Base-by-base conservation (phyloP, 1,284 basidiomycete genomes). In the Cryptococcus sp. region DNA sequence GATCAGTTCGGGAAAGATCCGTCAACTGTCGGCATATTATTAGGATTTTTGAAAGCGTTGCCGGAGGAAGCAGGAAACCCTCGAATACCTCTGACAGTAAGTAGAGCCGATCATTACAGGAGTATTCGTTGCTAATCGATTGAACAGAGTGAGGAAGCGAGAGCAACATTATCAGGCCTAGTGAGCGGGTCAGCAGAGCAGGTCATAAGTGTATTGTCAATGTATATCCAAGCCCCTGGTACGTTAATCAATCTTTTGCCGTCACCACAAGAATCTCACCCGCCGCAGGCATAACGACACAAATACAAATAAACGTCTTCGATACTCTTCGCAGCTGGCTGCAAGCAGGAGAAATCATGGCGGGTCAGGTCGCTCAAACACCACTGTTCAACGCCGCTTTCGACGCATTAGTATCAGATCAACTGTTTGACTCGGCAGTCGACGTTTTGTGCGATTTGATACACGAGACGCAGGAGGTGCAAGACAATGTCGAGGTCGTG, bases 391-490 rank as follows among this genome's bases (percentile, higher is more conserved):
- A 82, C 11, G 88, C 87, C 68, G 84, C 88, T 16, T 96, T 97
- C 73, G 86, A 90, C 59, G 89, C 93, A 3, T 83, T 99, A 20
- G 83, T 83, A 11, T 88, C 89, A 1, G 91, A 96, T 29, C 83
- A 86, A 48, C 83, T 99, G 11, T 99, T 99, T 72, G 96, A 99
- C 71, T 78, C 88, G 2, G 93, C 93, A 0, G 91, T 95, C 43
- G 91, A 97, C 65, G 87, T 91, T 45, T 83, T 98, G 54, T 95
- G 92, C 78, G 93, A 97, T 73, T 80, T 98, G 64, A 94, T 99
- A 59, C 93, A 98, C 77, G 96, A 99, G 77, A 99, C 96, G 0
- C 95, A 98, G 78, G 96, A 99, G 78, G 84, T 97, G 25, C 88
- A 96, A 62, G 95, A 99, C 50, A 95, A 94, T 73, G 89, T 94